Evolutionary conservation across 352 stramenopile genomes (phyloP), one percentile per base, ranked within the genome.

Genomic region (Thalassiosira pacifica): DNA sequence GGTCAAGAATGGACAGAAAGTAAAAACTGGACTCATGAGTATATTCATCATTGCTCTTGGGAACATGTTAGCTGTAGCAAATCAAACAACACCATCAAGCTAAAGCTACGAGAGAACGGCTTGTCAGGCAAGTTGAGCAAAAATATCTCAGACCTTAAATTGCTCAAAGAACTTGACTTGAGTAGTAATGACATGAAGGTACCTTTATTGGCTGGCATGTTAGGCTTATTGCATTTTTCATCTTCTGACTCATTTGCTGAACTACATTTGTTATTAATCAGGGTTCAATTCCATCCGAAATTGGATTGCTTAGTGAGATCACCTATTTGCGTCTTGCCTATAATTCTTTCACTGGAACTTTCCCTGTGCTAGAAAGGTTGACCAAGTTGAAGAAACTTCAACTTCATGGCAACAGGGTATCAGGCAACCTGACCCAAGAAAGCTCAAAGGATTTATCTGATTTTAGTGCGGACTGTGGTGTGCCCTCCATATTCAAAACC

Each of bases 281-380:
- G 70, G 83, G 83, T 3, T 55, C 26, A 18, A 77, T 90, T 63
- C 78, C 83, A 59, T 10, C 18, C 19, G 63, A 69, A 48, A 71
- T 90, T 26, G 48, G 67, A 2, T 32, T 16, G 1, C 60, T 89
- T 3, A 34, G 48, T 4, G 75, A 76, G 11, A 67, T 89, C 22
- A 85, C 10, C 22, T 10, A 29, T 29, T 52, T 90, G n/a, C 68
- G 71, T 1, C 42, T 90, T 0, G 79, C 37, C 18, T 85, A 87
- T 67, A 90, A 90, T 73, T 29, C 22, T 0, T 82, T 90, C 32
- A 61, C 60, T 53, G n/a, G n/a, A n/a, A n/a, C n/a, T n/a, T n/a
- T n/a, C n/a, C n/a, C n/a, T n/a, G n/a, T n/a, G n/a, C n/a, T n/a
- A n/a, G n/a, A n/a, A n/a, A n/a, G 74, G 57, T 90, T 59, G 19